Conservation (phyloP, 2,329 filamentous ascomycete species). For the Ceratocystis cacaofunesta region DNA sequence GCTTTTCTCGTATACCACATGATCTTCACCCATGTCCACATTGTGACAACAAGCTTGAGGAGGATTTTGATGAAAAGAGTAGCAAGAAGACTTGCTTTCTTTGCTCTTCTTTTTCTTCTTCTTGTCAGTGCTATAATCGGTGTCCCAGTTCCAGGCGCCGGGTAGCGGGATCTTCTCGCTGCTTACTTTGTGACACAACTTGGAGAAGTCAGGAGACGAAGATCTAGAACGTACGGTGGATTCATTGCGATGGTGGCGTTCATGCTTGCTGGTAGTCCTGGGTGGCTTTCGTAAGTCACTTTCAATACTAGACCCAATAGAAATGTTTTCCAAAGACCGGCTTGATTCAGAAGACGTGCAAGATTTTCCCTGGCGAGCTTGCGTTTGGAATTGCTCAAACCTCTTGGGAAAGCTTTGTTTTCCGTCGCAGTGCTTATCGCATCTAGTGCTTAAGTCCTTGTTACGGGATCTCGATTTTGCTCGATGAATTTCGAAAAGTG, state of each 20-base stretch:
- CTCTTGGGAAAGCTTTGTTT: background rate
- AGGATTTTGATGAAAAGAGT: background rate
- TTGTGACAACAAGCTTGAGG: background rate
- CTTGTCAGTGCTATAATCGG: background rate
- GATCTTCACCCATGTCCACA: background rate
- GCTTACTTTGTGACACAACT: too few relatives aligned
- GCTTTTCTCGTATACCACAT: background rate
- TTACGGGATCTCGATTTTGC: background rate
- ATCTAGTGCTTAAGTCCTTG: background rate
- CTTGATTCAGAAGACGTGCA: background rate
- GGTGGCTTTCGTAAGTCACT: background rate
- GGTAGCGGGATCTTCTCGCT: background rate
- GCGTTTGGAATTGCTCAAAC: background rate
- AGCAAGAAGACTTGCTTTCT: background rate
- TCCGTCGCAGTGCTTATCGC: background rate
- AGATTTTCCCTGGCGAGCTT: background rate
- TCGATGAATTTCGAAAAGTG: background rate
- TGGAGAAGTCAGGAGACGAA: background rate
- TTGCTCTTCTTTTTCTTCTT: background rate
- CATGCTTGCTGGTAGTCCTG: background rate
- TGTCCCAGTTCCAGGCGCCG: constrained; percentile 5
- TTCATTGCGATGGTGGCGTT: background rate
- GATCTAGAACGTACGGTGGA: background rate
- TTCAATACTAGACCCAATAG: background rate
- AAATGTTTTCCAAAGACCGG: background rate